Evolutionary conservation across 1,284 basidiomycete genomes (phyloP), one percentile per base, ranked within the genome.

Genomic region (Boletellus deceptivus): DNA sequence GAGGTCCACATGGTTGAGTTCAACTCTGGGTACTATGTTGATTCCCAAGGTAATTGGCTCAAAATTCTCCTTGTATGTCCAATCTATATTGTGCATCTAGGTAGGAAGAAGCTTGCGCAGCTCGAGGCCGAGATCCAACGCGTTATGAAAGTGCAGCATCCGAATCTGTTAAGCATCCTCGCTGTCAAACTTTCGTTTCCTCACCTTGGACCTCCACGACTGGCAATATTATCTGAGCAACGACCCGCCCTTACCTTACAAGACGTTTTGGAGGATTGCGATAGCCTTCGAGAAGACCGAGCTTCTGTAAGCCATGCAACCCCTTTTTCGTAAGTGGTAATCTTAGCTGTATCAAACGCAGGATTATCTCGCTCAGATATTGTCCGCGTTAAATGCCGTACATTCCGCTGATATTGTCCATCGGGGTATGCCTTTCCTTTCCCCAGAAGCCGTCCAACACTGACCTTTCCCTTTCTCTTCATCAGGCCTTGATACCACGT

Each of bases 331-430:
- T 10, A 6, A 10, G 3, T 6, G 14, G 27, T 18, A 8, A 2
- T 37, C 43, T 53, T 25, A 55, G 25, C 18, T 8, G 42, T 20
- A 4, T 18, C 38, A 0, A 13, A 43, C 9, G 31, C 54, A 87
- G 84, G 86, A 86, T 46, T 91, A 89, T 59, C 70, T 89, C 1
- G 72, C 70, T 1, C 88, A 91, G 61, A 83, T 88, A 37, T 68
- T 91, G 1, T 76, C 78, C 1, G 89, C 78, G 0, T 64, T 91
- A 40, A 80, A 83, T 54, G 77, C 77, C 0, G 65, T 90, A 1
- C 88, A 91, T 62, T 72, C 77, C 0, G 71, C 65, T 4, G 79
- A 80, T 54, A 70, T 90, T 17, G 72, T 89, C 5, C 89, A 91
- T 65, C 76, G 84, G 61, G 79, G 85, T 80, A 50, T 5, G 55